Evolutionary conservation across 495 filamentous ascomycete species (phyloP), one percentile per base, ranked within the genome.

Genomic region (Hyaloscypha variabilis): DNA sequence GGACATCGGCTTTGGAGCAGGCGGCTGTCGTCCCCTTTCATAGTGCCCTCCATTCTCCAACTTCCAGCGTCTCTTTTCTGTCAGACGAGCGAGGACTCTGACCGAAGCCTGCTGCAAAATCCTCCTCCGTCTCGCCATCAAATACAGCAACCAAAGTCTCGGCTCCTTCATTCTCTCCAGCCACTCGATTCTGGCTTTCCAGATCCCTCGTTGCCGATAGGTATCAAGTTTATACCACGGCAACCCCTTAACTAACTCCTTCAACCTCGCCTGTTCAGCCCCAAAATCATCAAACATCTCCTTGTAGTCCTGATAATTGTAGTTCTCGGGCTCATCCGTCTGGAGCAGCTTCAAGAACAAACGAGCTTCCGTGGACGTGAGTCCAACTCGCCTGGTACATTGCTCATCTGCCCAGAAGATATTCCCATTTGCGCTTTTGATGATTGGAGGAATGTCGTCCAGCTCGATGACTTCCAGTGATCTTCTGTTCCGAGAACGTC

Each of bases 341-440:
- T 67, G 64, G 14, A 67, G 68, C 2, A 70, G 52, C n/a, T 52
- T 55, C 14, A 70, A 39, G 36, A 67, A 64, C 55, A 70, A 58
- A 2, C 61, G 31, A 2, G 64, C 64, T 59, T 70, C 68, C 4
- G 64, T 70, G 1, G 60, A 58, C 0, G 68, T 67, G 21, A 70
- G 61, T 4, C 68, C 68, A 5, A 70, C 61, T 14, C 68, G 64
- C 19, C 68, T 46, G 1, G 68, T 65, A 31, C 68, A 70, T 55
- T 64, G 58, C 55, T 70, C 61, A 42, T 67, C 68, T 1, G 68
- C 68, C 68, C 64, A 70, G 53, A 70, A 67, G 17, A 67, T 62
- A 52, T 70, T 70, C 17, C 68, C 68, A 62, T 70, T 64, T 1
- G 56, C 52, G 8, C 60, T 64, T 34, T 70, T 67, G 49, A 70